These are phyloP conservation scores for Alternaria ethzedia DNA, from an alignment of 2,329 filamentous ascomycete species.

Conservation along the genomic window DNA sequence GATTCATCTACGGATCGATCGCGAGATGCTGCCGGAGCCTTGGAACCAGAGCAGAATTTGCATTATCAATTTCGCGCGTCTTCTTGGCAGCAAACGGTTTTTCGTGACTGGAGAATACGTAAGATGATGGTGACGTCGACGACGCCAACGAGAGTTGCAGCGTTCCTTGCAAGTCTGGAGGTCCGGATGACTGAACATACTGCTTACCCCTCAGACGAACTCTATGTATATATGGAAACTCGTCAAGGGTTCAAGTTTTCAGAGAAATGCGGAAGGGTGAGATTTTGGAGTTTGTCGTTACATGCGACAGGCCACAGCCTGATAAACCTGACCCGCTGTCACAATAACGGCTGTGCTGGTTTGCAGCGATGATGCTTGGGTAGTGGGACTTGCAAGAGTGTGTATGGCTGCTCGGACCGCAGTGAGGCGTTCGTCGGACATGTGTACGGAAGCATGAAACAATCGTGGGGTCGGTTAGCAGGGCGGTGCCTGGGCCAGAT, in stretches of 20 bases:
- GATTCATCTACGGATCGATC: not conserved
- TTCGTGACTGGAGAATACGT: not conserved
- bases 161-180: not conserved
- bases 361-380: not conserved
- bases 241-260: not conserved
- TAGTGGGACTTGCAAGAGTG: not conserved
- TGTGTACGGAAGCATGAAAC: conserved; percentile 1
- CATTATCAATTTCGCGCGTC: not conserved
- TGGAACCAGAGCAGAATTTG: not conserved
- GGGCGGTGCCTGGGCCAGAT: not conserved
- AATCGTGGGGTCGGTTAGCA: not conserved
- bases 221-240: not conserved
- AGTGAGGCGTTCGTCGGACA: not conserved
- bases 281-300: not conserved
- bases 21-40: not conserved
- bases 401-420: not conserved
- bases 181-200: not conserved
- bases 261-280: not conserved
- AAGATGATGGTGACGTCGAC: not conserved
- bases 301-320: not conserved
- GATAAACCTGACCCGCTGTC: not conserved
- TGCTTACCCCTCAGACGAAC: not conserved
- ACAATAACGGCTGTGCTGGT: not conserved
- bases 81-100: not conserved
- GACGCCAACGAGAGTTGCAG: not conserved